Conservation (phyloP, 768 basidiomycete genomes). For the Macrolepiota dolichaula region DNA sequence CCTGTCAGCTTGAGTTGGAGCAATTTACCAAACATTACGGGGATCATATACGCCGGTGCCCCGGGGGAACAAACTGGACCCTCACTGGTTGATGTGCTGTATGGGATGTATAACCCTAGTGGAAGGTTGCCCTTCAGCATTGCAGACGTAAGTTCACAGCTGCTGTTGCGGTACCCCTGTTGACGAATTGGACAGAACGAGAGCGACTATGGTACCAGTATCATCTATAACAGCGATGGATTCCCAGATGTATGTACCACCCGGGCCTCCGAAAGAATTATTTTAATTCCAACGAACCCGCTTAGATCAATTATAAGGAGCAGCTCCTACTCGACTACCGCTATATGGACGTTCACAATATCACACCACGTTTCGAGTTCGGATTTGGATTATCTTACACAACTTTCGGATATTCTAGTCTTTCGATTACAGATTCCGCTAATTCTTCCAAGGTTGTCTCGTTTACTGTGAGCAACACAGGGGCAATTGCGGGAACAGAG, state of each 20-base stretch:
- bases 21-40: slow-evolving; percentile 69
- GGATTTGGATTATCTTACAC: slow-evolving; percentile 78
- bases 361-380: slow-evolving; percentile 58
- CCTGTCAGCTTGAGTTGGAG: slow-evolving; percentile 75
- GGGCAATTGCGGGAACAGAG: slow-evolving; percentile 45
- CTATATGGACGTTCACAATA: slow-evolving; percentile 52
- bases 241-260: slow-evolving; percentile 31
- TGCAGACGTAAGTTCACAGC: slow-evolving; percentile 44
- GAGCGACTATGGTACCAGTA: slow-evolving; percentile 37
- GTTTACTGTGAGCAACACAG: slow-evolving; percentile 48
- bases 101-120: slow-evolving; percentile 72
- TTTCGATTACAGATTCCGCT: slow-evolving; percentile 35
- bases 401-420: slow-evolving; percentile 57
- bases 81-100: slow-evolving; percentile 73
- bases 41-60: slow-evolving; percentile 52
- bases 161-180: neutral
- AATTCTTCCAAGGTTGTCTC: slow-evolving; percentile 28
- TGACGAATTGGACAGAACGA: slow-evolving; percentile 25
- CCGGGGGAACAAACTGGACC: slow-evolving; percentile 79
- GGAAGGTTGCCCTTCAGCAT: slow-evolving; percentile 74
- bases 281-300: neutral
- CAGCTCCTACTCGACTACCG: slow-evolving; percentile 65
- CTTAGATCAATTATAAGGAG: slow-evolving; percentile 65
- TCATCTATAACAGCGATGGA: slow-evolving; percentile 38
- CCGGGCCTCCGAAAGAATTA: slow-evolving; percentile 1